Evolutionary conservation across 2,329 filamentous ascomycete genomes (phyloP), one percentile per base, ranked within the genome.

Genomic region (Pezicula rhizophila): DNA sequence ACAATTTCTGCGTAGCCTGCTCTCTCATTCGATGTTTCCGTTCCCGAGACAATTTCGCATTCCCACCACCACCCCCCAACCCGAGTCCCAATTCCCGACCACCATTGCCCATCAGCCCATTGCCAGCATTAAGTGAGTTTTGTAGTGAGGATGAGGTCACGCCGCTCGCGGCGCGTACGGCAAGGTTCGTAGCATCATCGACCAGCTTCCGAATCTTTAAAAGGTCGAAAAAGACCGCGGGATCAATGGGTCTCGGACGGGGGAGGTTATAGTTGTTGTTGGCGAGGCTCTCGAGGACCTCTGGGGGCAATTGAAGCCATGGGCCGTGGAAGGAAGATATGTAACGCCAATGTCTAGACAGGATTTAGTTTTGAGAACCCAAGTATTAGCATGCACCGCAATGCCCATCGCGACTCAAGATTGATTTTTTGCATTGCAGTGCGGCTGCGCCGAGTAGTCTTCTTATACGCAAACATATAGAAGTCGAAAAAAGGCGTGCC

Each of bases 241-340:
- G 84, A 65, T 93, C 86, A 63, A 93, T 82, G 42, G 87, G 84
- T 50, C 80, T 84, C 8, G 89, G 89, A 25, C 83, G 80, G 14
- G 85, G 84, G 56, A 85, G 82, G 55, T 85, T 83, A 70, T 85
- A 91, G 69, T 92, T 93, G 65, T 81, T 82, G 69, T 89, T 82
- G 47, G 87, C 87, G 45, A 93, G 78, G 44, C 79, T 82, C 65
- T 91, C 85, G 67, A 95, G 82, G 49, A 90, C 79, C 66, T 92
- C 87, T 54, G 82, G 78, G 17, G 87, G 85, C 49, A 92, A 74
- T 66, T 89, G 84, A 12, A 91, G 78, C 89, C 89, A 93, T 57
- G 87, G 83, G 20, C 88, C 89, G 63, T 91, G 84, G 62, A 88
- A 93, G 25, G 84, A 86, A 18, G 87, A 90, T 51, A 93, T 90